Evolutionary conservation across 2,329 filamentous ascomycete genomes (phyloP), one percentile per base, ranked within the genome.

Genomic region (Calonectria fujianensis): DNA sequence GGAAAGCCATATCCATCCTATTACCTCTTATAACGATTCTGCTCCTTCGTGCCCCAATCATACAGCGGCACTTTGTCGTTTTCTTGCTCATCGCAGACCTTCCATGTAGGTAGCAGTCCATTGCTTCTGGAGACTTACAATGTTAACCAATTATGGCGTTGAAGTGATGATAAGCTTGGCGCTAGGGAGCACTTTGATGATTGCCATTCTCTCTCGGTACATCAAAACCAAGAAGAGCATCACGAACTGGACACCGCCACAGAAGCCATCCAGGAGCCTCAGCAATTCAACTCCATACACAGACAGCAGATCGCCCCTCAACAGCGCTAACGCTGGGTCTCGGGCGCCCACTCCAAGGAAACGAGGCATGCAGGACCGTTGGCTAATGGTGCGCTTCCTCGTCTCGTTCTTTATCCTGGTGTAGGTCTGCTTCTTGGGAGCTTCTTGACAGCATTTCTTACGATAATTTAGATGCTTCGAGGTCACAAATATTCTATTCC

Each of bases 151-250:
- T 16, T 11, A 4, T 4, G 24, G 27, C 27, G 24, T 37, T 63
- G 16, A 63, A 63, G 57, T 63, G 24, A 29, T 63, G 57, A 63
- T 63, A 29, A 63, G 57, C 35, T 29, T 63, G 37, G 57, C 57
- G n/a, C 24, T 63, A 27, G 57, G 57, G 3, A 63, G 57, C 4
- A 39, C 24, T 20, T 41, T 63, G 35, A 63, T 63, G 57, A 41
- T 63, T 39, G 37, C 57, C 7, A 63, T 63, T 39, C 57, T 63
- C 4, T 27, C 13, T 9, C 57, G 57, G 2, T 63, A 63, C 39
- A 13, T 63, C 35, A 63, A 41, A 20, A 29, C 57, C 4, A 41
- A 35, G n/a, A 63, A 63, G 24, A 63, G 57, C 27, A 41, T 63
- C 24, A 41, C 57, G 29, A 20, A 63, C 18, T 63, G 57, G 57